phyloP scores from a whole-genome alignment of 495 filamentous ascomycete species.

The Podospora anserina region DNA sequence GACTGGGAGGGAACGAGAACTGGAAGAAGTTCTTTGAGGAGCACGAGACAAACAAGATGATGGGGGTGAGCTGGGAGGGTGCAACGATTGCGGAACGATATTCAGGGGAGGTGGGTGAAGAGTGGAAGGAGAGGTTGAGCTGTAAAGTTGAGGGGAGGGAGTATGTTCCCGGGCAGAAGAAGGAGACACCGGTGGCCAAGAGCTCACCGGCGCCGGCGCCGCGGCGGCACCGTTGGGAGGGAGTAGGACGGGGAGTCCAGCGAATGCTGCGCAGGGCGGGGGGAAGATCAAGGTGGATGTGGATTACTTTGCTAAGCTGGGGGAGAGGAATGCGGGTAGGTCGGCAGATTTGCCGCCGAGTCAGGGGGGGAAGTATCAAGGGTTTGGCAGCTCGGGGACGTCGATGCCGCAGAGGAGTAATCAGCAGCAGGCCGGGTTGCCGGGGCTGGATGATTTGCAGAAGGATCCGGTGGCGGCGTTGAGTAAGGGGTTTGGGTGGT shows the following conservation, averaged over 20 bases:
- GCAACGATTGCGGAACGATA: slow-evolving; percentile 82
- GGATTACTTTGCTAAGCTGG: slow-evolving; percentile 82
- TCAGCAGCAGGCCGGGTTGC: slow-evolving; percentile 45
- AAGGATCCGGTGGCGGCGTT: slow-evolving; percentile 86
- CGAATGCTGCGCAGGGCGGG: slow-evolving; percentile 1
- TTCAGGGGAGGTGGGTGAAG: slow-evolving; percentile 80
- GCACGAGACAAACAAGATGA: slow-evolving; percentile 61
- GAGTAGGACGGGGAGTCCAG: slow-evolving; percentile 65
- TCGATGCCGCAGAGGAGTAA: slow-evolving; percentile 44
- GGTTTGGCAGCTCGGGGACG: slow-evolving; percentile 70
- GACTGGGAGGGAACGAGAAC: slow-evolving; percentile 76
- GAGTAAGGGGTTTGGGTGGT: slow-evolving; percentile 93
- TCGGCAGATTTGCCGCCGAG: slow-evolving; percentile 71
- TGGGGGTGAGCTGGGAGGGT: slow-evolving; percentile 64
- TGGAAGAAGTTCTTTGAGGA: slow-evolving; percentile 81
- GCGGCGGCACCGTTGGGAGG: slow-evolving; percentile 56
- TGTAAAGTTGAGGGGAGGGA: slow-evolving; percentile 81
- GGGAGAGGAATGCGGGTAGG: slow-evolving; percentile 72
- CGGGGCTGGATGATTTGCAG: slow-evolving; percentile 77
- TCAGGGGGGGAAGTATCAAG: slow-evolving; percentile 87
- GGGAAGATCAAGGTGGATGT: slow-evolving; percentile 65
- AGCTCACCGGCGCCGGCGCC: slow-evolving; percentile 25
- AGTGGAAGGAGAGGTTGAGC: slow-evolving; percentile 88
- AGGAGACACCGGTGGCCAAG: slow-evolving; percentile 18
- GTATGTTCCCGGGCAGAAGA: slow-evolving; percentile 65